Conservation (phyloP, 1,139 yeast species). For the Geotrichum aggregatum region DNA sequence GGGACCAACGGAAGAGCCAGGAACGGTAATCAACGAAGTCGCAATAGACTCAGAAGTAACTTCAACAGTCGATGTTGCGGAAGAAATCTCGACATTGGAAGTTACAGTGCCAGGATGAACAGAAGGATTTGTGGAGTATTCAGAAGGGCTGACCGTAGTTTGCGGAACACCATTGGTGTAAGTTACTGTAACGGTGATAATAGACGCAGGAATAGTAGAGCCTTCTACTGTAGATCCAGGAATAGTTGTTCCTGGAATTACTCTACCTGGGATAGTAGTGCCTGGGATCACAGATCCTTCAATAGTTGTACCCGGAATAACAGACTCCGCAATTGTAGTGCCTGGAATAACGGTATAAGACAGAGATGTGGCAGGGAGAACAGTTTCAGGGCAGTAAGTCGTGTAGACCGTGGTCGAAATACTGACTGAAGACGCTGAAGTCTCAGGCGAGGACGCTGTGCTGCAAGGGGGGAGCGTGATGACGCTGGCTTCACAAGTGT, state of each 20-base stretch:
- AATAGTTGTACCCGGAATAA: constrained; percentile 20
- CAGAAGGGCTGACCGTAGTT: too few relatives aligned
- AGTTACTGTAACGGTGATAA: constrained; percentile 24
- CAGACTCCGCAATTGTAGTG: constrained; percentile 22
- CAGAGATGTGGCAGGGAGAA: constrained; percentile 19
- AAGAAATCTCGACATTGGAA: too few relatives aligned
- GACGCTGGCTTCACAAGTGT: constrained; percentile 20
- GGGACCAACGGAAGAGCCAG: constrained; percentile 12
- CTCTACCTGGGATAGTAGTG: constrained; percentile 24
- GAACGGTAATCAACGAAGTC: constrained; percentile 6
- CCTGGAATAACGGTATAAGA: constrained; percentile 24
- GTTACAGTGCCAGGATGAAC: constrained; percentile 21
- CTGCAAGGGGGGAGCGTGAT: constrained; percentile 20
- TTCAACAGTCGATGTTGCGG: too few relatives aligned
- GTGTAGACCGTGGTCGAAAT: constrained; percentile 3
- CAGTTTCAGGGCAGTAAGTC: constrained; percentile 3
- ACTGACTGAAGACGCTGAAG: not conserved
- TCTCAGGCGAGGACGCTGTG: constrained; percentile 16
- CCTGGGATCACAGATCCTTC: constrained; percentile 22
- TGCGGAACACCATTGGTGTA: constrained; percentile 7
- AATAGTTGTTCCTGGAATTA: constrained; percentile 15
- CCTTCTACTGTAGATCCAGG: constrained; percentile 24
- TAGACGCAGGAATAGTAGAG: constrained; percentile 20
- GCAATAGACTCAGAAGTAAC: not conserved
- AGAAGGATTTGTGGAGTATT: constrained; percentile 14